Percentiles rank a stretch among this genome's conserved stretches.
These are phyloP conservation scores for Talaromyces sp. DNA, from an alignment of 2,329 filamentous ascomycete genomes.

Conservation along the genomic window DNA sequence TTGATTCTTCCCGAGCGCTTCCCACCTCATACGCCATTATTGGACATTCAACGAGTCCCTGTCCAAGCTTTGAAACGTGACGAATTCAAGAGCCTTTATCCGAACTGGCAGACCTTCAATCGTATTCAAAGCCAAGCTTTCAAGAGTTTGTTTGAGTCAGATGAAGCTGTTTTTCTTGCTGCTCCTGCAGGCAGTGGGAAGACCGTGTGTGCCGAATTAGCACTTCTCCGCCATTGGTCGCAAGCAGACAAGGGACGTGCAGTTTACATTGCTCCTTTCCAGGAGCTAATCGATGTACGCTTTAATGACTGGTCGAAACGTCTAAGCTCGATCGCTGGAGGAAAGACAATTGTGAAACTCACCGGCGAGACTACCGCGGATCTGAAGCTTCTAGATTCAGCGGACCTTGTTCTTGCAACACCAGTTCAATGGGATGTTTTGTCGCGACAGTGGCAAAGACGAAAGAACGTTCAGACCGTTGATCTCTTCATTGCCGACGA, in stretches of 20 bases:
- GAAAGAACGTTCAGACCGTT: slow-evolving; percentile 89
- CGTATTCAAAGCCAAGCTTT: slow-evolving; percentile 97
- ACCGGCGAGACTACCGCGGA: slow-evolving; percentile 90
- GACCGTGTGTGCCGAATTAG: slow-evolving; percentile 93
- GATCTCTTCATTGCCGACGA: slow-evolving; percentile 93
- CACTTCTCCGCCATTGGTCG: slow-evolving; percentile 82
- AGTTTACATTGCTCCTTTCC: slow-evolving; percentile 91
- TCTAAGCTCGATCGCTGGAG: slow-evolving; percentile 65
- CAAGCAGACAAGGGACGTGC: slow-evolving; percentile 67
- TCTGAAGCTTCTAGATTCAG: slow-evolving; percentile 77
- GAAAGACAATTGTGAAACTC: slow-evolving; percentile 86
- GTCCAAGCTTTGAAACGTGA: slow-evolving; percentile 81
- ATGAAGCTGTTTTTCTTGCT: slow-evolving; percentile 90
- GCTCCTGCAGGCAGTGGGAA: slow-evolving; percentile 94
- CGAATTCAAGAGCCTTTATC: slow-evolving; percentile 76
- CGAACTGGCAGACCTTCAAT: slow-evolving; percentile 84
- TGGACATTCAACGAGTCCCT: slow-evolving; percentile 87
- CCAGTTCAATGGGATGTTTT: slow-evolving; percentile 93
- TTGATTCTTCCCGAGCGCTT: slow-evolving; percentile 93
- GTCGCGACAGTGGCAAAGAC: slow-evolving; percentile 91
- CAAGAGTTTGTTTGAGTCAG: slow-evolving; percentile 82
- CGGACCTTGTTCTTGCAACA: slow-evolving; percentile 86
- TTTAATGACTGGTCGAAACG: slow-evolving; percentile 81
- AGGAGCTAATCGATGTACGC: slow-evolving; percentile 80
- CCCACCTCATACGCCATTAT: slow-evolving; percentile 82